These are phyloP conservation scores for Xerocomus potaroensis DNA, from an alignment of 768 basidiomycete genomes.

Conservation along the genomic window DNA sequence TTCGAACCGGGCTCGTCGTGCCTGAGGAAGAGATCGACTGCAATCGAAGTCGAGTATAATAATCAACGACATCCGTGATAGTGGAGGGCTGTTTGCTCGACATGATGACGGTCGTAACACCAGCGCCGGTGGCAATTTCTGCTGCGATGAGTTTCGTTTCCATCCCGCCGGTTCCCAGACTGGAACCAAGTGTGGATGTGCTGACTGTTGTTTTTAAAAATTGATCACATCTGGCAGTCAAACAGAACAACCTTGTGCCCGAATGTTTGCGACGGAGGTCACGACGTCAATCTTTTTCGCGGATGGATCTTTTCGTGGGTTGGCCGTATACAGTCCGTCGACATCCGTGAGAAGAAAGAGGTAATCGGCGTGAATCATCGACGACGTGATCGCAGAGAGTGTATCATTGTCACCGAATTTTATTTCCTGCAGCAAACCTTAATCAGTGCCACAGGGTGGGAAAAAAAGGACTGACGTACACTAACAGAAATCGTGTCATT, in stretches of 20 bases:
- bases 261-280: slow-evolving; percentile 74
- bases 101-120: slow-evolving; percentile 87
- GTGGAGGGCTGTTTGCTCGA: slow-evolving; percentile 74
- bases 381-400: slow-evolving; percentile 92
- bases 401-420: slow-evolving; percentile 99
- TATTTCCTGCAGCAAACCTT: slow-evolving; percentile 69
- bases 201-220: slow-evolving; percentile 54
- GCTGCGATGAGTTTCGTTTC: slow-evolving; percentile 98
- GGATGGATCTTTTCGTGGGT: slow-evolving; percentile 84
- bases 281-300: slow-evolving; percentile 83
- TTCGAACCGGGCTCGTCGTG: slow-evolving; percentile 24
- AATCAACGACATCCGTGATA: slow-evolving; percentile 80
- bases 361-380: slow-evolving; percentile 98
- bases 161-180: slow-evolving; percentile 97
- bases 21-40: slow-evolving; percentile 34
- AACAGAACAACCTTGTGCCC: slow-evolving; percentile 58
- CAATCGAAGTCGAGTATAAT: slow-evolving; percentile 47
- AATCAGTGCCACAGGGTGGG: background rate
- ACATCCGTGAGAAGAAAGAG: slow-evolving; percentile 96
- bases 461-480: slow-evolving; percentile 46
- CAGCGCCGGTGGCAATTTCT: slow-evolving; percentile 93
- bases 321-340: slow-evolving; percentile 91
- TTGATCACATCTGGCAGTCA: background rate
- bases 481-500: slow-evolving; percentile 98
- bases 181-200: slow-evolving; percentile 88